phyloP scores from a whole-genome alignment of 441 rosid genomes.

The Erysimum cheiri region DNA sequence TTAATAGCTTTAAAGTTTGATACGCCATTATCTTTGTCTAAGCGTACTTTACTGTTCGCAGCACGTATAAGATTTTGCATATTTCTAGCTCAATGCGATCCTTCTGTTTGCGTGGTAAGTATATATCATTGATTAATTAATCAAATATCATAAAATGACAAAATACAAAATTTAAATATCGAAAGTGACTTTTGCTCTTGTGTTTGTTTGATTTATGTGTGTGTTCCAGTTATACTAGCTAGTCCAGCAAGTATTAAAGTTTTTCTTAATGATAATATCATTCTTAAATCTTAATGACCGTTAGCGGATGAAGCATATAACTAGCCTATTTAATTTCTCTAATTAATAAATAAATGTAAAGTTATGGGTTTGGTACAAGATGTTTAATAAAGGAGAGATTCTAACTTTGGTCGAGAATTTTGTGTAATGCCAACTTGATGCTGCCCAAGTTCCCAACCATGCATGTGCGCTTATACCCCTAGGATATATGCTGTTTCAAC shows the following conservation, averaged over 20 bases:
- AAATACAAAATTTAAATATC: background rate
- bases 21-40: conserved; percentile 22
- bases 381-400: conserved; percentile 19
- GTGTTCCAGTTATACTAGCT: background rate
- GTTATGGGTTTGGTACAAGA: conserved; percentile 13
- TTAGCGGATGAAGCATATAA: conserved; percentile 13
- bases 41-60: background rate
- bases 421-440: conserved; percentile 44
- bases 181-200: background rate
- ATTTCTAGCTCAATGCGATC: conserved; percentile 10
- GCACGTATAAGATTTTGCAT: background rate
- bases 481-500: conserved; percentile 29
- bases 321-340: background rate
- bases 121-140: too few species aligned
- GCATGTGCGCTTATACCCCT: conserved; percentile 43
- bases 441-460: conserved; percentile 46
- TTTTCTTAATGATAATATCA: background rate
- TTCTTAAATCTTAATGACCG: background rate
- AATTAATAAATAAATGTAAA: background rate
- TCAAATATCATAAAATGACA: background rate
- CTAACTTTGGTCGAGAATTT: conserved; percentile 35
- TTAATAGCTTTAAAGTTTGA: background rate
- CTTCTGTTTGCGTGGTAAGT: background rate
- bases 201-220: conserved; percentile 3
- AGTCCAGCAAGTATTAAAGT: background rate